Conservation (phyloP, 2,329 filamentous ascomycete species). For the Phialocephala sp. region DNA sequence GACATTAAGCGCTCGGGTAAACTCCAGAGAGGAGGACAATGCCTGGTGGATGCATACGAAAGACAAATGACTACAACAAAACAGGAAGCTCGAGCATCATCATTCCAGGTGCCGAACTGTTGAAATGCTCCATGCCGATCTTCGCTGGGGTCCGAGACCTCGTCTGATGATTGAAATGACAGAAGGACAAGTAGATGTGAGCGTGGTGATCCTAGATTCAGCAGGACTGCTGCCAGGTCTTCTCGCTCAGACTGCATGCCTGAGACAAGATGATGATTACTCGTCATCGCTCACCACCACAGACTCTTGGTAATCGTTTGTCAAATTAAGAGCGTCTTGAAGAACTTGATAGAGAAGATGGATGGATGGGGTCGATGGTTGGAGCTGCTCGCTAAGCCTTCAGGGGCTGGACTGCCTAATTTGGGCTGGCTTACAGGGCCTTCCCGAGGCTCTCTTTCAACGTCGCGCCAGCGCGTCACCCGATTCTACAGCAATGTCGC, state of each 20-base stretch:
- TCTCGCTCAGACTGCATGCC: not conserved
- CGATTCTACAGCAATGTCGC: not conserved
- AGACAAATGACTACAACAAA: not conserved
- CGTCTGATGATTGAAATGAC: not conserved
- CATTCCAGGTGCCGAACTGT: not conserved
- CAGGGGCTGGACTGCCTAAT: not conserved
- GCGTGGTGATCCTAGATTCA: not conserved
- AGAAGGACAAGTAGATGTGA: not conserved
- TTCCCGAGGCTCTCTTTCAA: not conserved
- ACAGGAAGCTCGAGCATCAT: not conserved
- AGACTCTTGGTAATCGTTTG: not conserved
- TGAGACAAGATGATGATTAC: not conserved
- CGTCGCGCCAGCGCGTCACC: not conserved
- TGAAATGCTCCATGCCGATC: not conserved
- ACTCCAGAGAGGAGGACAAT: not conserved
- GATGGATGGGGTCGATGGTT: not conserved
- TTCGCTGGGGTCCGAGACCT: not conserved
- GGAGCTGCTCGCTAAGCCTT: not conserved
- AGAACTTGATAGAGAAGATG: not conserved
- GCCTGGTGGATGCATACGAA: not conserved
- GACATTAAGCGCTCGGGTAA: conserved; percentile 2
- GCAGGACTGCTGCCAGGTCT: not conserved
- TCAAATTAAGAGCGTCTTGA: not conserved
- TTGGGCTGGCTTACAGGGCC: not conserved
- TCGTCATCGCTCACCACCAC: not conserved